Conservation (phyloP, 352 stramenopile genomes). For the Phytophthora pinifolia region DNA sequence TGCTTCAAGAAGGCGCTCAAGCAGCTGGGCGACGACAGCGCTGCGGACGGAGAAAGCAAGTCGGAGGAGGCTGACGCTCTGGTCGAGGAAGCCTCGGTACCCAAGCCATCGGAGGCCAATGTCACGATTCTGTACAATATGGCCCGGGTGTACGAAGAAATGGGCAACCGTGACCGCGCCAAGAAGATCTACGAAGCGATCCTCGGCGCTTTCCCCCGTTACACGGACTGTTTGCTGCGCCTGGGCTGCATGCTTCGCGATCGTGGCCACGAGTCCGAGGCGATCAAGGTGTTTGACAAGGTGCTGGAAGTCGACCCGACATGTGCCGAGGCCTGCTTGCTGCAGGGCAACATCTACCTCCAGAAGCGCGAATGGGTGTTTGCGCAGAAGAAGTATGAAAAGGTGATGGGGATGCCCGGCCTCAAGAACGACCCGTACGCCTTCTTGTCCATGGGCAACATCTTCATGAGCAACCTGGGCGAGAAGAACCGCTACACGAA, state of each 20-base stretch:
- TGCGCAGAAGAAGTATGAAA: slow-evolving; percentile 93
- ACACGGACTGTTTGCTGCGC: slow-evolving; percentile 94
- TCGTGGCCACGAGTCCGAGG: slow-evolving; percentile 89
- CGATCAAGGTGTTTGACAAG: slow-evolving; percentile 92
- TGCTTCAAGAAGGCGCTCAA: slow-evolving; percentile 89
- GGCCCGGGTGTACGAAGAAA: slow-evolving; percentile 93
- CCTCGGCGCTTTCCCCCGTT: slow-evolving; percentile 91
- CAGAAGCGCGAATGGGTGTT: slow-evolving; percentile 94
- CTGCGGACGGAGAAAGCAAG: slow-evolving; percentile 38
- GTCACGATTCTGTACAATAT: slow-evolving; percentile 97
- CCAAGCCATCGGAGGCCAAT: slow-evolving; percentile 72
- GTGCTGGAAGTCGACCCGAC: slow-evolving; percentile 91
- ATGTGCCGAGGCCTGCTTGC: slow-evolving; percentile 91
- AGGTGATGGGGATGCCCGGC: slow-evolving; percentile 94
- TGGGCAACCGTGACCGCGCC: slow-evolving; percentile 88
- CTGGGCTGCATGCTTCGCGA: slow-evolving; percentile 94
- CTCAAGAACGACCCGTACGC: slow-evolving; percentile 96
- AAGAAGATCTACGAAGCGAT: slow-evolving; percentile 94
- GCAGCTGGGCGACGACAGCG: slow-evolving; percentile 44
- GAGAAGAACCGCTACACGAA: slow-evolving; percentile 95
- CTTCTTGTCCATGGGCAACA: slow-evolving; percentile 96
- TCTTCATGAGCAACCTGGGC: slow-evolving; percentile 98
- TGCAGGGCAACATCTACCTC: slow-evolving; percentile 97
- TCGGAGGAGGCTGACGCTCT: slow-evolving; percentile 40
- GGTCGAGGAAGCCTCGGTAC: slow-evolving; percentile 35